Base-by-base conservation (phyloP, 2,329 filamentous ascomycete species). In the Paraphoma sp. region DNA sequence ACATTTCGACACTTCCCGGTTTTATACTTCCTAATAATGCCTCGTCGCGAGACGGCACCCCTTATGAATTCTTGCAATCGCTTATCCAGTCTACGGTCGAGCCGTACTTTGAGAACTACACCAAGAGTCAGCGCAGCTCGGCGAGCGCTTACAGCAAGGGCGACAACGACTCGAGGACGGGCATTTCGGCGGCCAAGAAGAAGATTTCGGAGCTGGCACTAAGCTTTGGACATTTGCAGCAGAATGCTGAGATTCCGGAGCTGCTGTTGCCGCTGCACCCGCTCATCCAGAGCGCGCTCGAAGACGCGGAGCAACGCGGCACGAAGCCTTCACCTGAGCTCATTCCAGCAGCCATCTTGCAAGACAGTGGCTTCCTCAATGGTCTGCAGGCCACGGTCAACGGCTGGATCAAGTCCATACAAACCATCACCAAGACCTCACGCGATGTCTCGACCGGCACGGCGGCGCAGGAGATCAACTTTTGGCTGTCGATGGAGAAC, bases 381-480 rank as follows among this genome's bases (percentile, higher is more conserved):
- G 93, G 90, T 67, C 83, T 99, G 38, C 95, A 98, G 75, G 89
- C 91, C 48, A 95, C 89, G 47, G 95, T 98, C 58, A 99, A 98
- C 76, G 89, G 89, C 61, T 99, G 95, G 95, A 99, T 99, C 80
- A 96, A 96, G 80, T 96, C 94, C 10, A 99, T 99, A 63, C 94
- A 97, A 76, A 89, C 90, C 46, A 96, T 97, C 67, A 99, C 95
- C 40, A 96, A 96, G 79, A 90, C 97, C 82, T 92, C 92, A 41
- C 88, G 93, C 70, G 95, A 99, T 68, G 88, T 92, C 0, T 74
- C 89, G 75, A 83, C 85, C 63, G 84, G 88, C 31, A 96, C 93
- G 18, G 95, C 95, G 31, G 94, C 92, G 54, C 95, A 98, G 76
- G 95, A 99, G 77, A 97, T 99, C 77, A 97, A 97, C 77, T 99